phyloP scores from a whole-genome alignment of 805 yeast genomes.

The Cyberlindnera xishuangbannaensis region DNA sequence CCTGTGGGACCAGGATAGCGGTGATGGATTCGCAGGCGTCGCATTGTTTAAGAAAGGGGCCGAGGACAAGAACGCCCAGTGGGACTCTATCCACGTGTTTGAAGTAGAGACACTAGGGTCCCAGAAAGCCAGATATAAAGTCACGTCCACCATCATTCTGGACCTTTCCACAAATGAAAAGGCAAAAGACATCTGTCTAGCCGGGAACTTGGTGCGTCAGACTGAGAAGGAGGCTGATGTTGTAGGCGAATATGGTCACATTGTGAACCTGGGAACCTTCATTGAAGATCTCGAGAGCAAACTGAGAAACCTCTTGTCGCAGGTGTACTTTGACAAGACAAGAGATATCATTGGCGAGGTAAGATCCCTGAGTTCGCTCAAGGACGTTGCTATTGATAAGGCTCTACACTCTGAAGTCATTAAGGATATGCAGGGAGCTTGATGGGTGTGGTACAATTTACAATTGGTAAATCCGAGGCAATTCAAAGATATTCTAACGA shows the following conservation, averaged over 20 bases:
- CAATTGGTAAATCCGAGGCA: too few relatives aligned
- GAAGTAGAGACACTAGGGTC: conserved; percentile 37
- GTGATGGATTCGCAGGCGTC: conserved; percentile 88
- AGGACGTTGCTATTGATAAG: conserved; percentile 21
- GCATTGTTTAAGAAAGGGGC: conserved; percentile 72
- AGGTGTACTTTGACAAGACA: conserved; percentile 92
- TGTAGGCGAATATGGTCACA: conserved; percentile 37
- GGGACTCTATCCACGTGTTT: conserved; percentile 95
- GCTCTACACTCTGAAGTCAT: conserved; percentile 30
- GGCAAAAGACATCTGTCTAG: conserved; percentile 41
- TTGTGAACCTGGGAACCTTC: conserved; percentile 77
- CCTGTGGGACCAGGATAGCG: conserved; percentile 77
- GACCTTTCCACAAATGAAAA: conserved; percentile 54
- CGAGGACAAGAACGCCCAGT: conserved; percentile 34
- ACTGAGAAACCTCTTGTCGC: conserved; percentile 81
- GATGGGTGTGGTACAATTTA: too few relatives aligned
- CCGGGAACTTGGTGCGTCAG: conserved; percentile 88
- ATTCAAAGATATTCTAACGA: too few relatives aligned
- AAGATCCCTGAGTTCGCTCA: conserved; percentile 32
- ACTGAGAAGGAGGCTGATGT: conserved; percentile 33
- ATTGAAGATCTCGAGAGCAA: conserved; percentile 87
- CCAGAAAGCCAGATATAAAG: conserved; percentile 39
- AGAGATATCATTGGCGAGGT: conserved; percentile 77
- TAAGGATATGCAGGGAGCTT: conserved; percentile 30
- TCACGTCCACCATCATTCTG: conserved; percentile 85